Conservation (phyloP, 108 stramenopile species). For the Cyclotella baltica region DNA sequence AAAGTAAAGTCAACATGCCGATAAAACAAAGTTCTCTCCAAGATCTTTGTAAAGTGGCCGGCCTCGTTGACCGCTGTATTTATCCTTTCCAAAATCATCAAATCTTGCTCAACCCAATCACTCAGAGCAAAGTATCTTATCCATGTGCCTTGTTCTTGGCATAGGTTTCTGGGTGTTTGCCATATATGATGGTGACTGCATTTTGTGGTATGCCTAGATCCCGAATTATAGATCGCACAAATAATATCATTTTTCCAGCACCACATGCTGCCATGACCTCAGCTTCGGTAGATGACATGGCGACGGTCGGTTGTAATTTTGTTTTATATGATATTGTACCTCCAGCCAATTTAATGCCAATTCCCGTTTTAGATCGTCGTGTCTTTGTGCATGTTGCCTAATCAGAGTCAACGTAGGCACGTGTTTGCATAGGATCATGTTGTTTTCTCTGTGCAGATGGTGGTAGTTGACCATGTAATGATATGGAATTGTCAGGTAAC, state of each 20-base stretch:
- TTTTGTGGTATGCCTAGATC: constrained; percentile 1
- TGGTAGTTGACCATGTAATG: background rate
- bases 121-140: background rate
- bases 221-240: background rate
- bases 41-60: constrained; percentile 17
- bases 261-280: background rate
- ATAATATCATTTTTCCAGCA: constrained; percentile 4
- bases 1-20: background rate
- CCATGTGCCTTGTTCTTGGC: constrained; percentile 12
- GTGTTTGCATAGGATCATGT: background rate
- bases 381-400: constrained; percentile 8
- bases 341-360: background rate
- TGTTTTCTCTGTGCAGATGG: background rate
- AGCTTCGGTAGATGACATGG: too few relatives aligned
- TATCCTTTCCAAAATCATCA: too few relatives aligned
- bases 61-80: background rate
- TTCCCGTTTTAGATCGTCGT: background rate
- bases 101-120: constrained; percentile 3
- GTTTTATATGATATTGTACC: constrained; percentile 14
- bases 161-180: constrained; percentile 18
- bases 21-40: too few relatives aligned
- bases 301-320: background rate
- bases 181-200: too few relatives aligned
- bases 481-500: background rate
- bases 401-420: constrained; percentile 5